These are phyloP conservation scores for Citrus trifoliata DNA, from an alignment of 345 rosid genomes.

Conservation along the genomic window DNA sequence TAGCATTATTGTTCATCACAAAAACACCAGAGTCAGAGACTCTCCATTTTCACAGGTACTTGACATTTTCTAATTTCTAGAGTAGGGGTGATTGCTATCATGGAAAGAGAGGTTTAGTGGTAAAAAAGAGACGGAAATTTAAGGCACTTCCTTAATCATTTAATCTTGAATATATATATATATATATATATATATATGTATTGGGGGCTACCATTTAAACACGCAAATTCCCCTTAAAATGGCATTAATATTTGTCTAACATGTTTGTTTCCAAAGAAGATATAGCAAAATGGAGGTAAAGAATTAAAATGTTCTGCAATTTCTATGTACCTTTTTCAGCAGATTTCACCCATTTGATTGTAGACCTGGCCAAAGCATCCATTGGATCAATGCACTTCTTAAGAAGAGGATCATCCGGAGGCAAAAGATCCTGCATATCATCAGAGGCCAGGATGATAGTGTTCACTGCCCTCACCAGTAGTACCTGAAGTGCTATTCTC, in stretches of 20 bases:
- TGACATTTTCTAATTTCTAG: no score
- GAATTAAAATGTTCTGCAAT: neutral
- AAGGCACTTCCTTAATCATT: neutral
- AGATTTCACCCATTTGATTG: constrained; percentile 39
- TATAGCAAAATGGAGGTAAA: neutral
- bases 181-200: neutral
- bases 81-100: no score
- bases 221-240: neutral
- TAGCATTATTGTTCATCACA: neutral
- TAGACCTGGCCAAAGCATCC: constrained; percentile 41
- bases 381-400: constrained; percentile 46
- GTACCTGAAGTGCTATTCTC: constrained; percentile 52
- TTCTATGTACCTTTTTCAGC: constrained; percentile 20
- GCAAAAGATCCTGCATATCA: constrained; percentile 33
- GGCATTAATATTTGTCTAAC: neutral
- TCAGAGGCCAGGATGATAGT: constrained; percentile 39
- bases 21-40: neutral
- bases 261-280: neutral
- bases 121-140: neutral
- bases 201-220: neutral
- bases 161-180: neutral
- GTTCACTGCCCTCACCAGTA: constrained; percentile 51
- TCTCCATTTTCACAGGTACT: no score
- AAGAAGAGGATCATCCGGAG: constrained; percentile 50
- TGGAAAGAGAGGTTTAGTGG: no score